Evolutionary conservation across 2,329 filamentous ascomycete genomes (phyloP).

Genomic region (Pseudogymnoascus sp.): DNA sequence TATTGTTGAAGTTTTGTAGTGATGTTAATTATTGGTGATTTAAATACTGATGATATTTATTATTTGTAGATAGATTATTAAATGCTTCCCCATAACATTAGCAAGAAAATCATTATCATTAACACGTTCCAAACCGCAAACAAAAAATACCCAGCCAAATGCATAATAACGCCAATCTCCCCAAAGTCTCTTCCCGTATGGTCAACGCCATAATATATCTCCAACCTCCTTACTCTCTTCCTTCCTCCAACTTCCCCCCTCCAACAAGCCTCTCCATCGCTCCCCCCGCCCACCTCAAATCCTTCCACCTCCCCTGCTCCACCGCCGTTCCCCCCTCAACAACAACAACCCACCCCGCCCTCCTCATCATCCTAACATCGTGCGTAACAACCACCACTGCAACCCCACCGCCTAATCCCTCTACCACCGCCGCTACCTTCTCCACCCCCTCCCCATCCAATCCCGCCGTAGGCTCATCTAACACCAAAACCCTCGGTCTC

Average conservation of each 20-base stretch:
- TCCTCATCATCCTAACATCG: conserved; percentile 83
- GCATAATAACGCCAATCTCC: not conserved
- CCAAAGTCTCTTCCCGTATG: not conserved
- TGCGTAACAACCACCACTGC: conserved; percentile 94
- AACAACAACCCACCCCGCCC: conserved; percentile 94
- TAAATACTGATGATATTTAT: not conserved
- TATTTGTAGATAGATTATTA: not conserved
- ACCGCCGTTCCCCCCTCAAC: conserved; percentile 77
- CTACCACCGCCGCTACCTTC: conserved; percentile 68
- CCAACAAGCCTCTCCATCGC: conserved; percentile 29
- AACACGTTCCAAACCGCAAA: too few relatives aligned
- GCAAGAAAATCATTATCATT: not conserved
- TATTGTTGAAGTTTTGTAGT: conserved; percentile 19
- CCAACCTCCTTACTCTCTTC: not conserved
- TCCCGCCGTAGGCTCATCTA: conserved; percentile 93
- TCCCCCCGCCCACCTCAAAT: conserved; percentile 32
- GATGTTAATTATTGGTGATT: not conserved
- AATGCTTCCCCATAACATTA: not conserved
- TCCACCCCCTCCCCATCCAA: conserved; percentile 95
- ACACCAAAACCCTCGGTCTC: conserved; percentile 77
- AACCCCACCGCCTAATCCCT: conserved; percentile 40
- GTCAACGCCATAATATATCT: not conserved
- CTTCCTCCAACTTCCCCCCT: conserved; percentile 41
- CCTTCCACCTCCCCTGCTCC: conserved; percentile 48
- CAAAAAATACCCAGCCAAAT: not conserved